Evolutionary conservation across 73 alveolate species (phyloP), one percentile per base, ranked within the genome.

Genomic region (Breviolum minutum): DNA sequence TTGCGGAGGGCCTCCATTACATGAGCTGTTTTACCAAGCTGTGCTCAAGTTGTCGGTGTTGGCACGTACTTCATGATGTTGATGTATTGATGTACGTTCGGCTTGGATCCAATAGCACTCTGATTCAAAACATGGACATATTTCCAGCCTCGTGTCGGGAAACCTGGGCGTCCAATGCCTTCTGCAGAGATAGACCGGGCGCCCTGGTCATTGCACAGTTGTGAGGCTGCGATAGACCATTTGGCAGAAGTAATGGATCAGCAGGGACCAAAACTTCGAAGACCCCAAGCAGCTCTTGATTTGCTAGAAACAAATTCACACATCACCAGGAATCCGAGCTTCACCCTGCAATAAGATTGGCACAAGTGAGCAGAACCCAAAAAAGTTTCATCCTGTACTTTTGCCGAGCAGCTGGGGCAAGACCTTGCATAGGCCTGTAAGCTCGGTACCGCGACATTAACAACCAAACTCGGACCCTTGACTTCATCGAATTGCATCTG

Each of bases 121-220:
- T n/a, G n/a, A n/a, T n/a, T n/a, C n/a, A n/a, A n/a, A n/a, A n/a
- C n/a, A n/a, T n/a, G n/a, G 54, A 19, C 27, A 26, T 5, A 32
- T 19, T 30, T 19, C 40, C 62, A 10, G 86, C 86, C 86, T 77
- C 86, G 86, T 77, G 63, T 40, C 19, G 16, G 71, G 54, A 81
- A 81, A 69, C 70, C 54, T 16, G 90, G 90, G 8, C 90, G 90
- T 14, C n/a, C n/a, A 32, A 54, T 69, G 29, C 71, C 90, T 54
- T 81, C 90, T 40, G 90, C 90, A 19, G 90, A 81, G 48, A 81
- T 24, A 81, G 90, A 40, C 20, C 90, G 90, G 54, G 54, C 54
- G 70, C 90, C 90, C 60, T 27, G 87, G 66, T 22, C 87, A 63
- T 73, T 19, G 83, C 54, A 73, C 9, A 26, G 54, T 19, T 6